A percentile compares a stretch with the other conserved stretches of the same genome.
These are phyloP conservation scores for Pseudogymnoascus sp. DNA, from an alignment of 2,329 filamentous ascomycete genomes.

Conservation along the genomic window DNA sequence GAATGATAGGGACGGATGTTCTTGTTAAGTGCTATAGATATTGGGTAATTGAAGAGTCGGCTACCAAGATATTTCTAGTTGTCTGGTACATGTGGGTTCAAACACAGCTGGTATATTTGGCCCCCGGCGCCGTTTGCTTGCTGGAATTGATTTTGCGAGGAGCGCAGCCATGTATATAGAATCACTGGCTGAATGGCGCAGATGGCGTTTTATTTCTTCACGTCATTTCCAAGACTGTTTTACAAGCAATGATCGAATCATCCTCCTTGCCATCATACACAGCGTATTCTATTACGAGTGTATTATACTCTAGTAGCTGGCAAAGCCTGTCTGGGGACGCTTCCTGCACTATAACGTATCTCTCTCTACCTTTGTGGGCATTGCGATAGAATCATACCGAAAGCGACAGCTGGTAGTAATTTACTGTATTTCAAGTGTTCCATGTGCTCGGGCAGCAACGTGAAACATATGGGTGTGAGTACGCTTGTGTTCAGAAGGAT, in stretches of 20 bases:
- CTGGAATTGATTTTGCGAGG: neutral
- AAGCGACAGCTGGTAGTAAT: neutral
- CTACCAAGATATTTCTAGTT: neutral
- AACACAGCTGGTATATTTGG: slow-evolving; percentile 14
- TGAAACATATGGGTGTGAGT: neutral
- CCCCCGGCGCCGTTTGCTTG: slow-evolving; percentile 10
- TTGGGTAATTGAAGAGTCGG: slow-evolving; percentile 1
- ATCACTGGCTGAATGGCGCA: slow-evolving; percentile 7
- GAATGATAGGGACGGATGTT: slow-evolving; percentile 84
- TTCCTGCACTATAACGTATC: neutral
- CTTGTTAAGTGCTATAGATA: slow-evolving; percentile 56
- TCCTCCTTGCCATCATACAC: neutral
- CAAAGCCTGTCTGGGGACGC: neutral
- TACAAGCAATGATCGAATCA: neutral
- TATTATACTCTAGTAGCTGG: neutral
- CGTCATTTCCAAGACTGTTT: neutral
- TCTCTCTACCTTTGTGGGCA: neutral
- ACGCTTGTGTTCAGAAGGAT: neutral
- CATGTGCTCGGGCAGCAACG: neutral
- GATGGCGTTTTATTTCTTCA: slow-evolving; percentile 6
- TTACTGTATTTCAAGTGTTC: neutral
- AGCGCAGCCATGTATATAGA: slow-evolving; percentile 9
- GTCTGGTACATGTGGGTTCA: neutral
- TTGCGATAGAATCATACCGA: neutral
- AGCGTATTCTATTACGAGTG: neutral